Evolutionary conservation across 371 early-diverging fungal genomes (phyloP).

Genomic region (Haplosporangium sp.): DNA sequence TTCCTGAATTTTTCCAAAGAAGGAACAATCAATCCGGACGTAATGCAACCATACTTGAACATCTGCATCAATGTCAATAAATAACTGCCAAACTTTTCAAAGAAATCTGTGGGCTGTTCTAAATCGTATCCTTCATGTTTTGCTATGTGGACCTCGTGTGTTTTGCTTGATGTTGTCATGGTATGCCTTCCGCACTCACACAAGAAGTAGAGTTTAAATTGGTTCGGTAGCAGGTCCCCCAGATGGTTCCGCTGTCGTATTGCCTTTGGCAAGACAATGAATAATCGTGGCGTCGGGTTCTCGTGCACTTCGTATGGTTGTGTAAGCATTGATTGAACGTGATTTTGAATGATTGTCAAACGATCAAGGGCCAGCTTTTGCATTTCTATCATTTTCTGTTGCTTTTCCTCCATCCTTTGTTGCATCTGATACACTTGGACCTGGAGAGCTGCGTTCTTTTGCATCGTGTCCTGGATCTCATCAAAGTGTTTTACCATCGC

Average conservation of each 20-base stretch:
- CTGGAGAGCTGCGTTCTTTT: slow-evolving; percentile 3
- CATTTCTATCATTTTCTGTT: neutral
- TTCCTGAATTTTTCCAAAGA: slow-evolving; percentile 1
- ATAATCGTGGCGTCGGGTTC: slow-evolving; percentile 30
- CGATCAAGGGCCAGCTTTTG: neutral
- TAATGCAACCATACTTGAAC: slow-evolving; percentile 9
- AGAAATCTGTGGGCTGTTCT: slow-evolving; percentile 20
- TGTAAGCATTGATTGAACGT: slow-evolving; percentile 13
- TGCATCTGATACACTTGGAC: neutral
- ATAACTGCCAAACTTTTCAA: slow-evolving; percentile 4
- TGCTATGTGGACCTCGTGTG: slow-evolving; percentile 29
- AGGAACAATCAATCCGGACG: slow-evolving; percentile 2
- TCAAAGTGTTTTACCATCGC: slow-evolving; percentile 3
- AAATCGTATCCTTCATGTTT: slow-evolving; percentile 30
- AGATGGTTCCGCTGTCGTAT: neutral
- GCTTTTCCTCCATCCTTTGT: neutral
- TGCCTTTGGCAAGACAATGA: slow-evolving; percentile 16
- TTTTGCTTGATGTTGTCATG: slow-evolving; percentile 5
- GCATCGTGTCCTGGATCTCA: neutral
- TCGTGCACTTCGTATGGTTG: slow-evolving; percentile 21
- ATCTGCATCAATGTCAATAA: neutral
- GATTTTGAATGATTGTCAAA: neutral
- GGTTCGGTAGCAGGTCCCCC: neutral
- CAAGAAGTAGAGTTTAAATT: slow-evolving; percentile 24
- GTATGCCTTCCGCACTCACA: slow-evolving; percentile 37